phyloP scores from a whole-genome alignment of 1,139 yeast species.

The Candida buenavistaensis region DNA sequence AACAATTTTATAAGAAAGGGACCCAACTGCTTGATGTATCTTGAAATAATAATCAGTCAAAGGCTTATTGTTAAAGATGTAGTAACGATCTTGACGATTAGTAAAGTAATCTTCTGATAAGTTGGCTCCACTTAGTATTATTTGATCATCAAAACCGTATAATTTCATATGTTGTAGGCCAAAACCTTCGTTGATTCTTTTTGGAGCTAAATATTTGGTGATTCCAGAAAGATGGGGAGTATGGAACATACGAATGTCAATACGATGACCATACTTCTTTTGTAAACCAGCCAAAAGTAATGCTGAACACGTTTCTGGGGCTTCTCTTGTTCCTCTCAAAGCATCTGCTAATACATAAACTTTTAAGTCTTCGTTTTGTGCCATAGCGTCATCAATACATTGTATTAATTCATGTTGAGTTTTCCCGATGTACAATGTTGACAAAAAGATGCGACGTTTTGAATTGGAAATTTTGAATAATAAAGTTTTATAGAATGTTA shows the following conservation, averaged over 20 bases:
- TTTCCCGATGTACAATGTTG: conserved; percentile 86
- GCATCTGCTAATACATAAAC: conserved; percentile 84
- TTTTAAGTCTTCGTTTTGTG: conserved; percentile 56
- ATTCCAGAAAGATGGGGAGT: conserved; percentile 84
- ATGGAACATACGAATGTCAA: conserved; percentile 81
- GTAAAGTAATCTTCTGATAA: conserved; percentile 89
- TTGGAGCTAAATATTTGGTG: conserved; percentile 67
- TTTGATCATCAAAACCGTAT: conserved; percentile 91
- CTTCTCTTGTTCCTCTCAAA: conserved; percentile 89
- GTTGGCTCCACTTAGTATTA: conserved; percentile 89
- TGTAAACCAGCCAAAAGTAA: conserved; percentile 68
- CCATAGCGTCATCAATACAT: conserved; percentile 60
- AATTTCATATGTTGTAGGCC: conserved; percentile 98
- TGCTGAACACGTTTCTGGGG: conserved; percentile 79
- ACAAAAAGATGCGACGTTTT: conserved; percentile 67
- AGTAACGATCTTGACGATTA: conserved; percentile 94
- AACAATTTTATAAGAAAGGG: conserved; percentile 66
- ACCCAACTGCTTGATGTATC: conserved; percentile 65
- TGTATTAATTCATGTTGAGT: conserved; percentile 71
- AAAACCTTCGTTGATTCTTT: conserved; percentile 82
- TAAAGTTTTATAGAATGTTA: conserved; percentile 64
- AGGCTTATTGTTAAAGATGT: conserved; percentile 56
- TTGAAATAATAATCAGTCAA: conserved; percentile 73
- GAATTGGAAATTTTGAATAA: conserved; percentile 55
- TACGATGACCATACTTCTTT: conserved; percentile 65